Conservation (phyloP, 768 basidiomycete species). For the Collybia sp. region DNA sequence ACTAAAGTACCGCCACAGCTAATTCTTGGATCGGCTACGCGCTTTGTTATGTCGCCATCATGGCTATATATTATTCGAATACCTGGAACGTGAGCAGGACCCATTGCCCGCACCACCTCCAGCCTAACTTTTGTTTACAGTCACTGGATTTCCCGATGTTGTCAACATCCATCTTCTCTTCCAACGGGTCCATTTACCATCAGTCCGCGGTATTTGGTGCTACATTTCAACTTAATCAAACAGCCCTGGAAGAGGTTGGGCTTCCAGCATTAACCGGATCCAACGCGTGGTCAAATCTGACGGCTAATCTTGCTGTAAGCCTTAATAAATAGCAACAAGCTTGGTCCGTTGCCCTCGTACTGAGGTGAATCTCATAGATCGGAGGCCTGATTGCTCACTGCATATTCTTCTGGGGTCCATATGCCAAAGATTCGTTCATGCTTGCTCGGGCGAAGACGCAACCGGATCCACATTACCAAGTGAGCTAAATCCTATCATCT, state of each 20-base stretch:
- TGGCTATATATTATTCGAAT: slow-evolving; percentile 60
- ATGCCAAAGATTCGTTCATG: slow-evolving; percentile 45
- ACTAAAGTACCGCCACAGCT: slow-evolving; percentile 19
- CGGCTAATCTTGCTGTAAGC: slow-evolving; percentile 41
- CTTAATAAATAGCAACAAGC: background rate
- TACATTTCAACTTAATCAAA: slow-evolving; percentile 47
- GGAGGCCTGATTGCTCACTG: slow-evolving; percentile 56
- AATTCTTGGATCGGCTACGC: slow-evolving; percentile 54
- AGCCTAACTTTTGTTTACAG: slow-evolving; percentile 19
- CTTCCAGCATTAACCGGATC: slow-evolving; percentile 47
- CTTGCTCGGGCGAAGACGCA: slow-evolving; percentile 39
- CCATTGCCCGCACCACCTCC: background rate
- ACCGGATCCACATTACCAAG: slow-evolving; percentile 55
- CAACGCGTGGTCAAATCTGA: slow-evolving; percentile 46
- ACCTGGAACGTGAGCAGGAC: slow-evolving; percentile 45
- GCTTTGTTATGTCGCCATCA: slow-evolving; percentile 48
- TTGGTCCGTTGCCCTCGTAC: background rate
- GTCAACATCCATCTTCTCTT: slow-evolving; percentile 51
- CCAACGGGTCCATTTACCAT: slow-evolving; percentile 50
- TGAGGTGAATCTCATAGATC: slow-evolving; percentile 29
- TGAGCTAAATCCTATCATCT: slow-evolving; percentile 8
- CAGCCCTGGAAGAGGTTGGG: slow-evolving; percentile 46
- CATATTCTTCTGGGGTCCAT: slow-evolving; percentile 53
- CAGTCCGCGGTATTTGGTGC: slow-evolving; percentile 50
- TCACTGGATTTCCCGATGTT: slow-evolving; percentile 54